These are phyloP conservation scores for Globisporangium acanthophoron DNA, from an alignment of 352 stramenopile genomes.

Conservation along the genomic window DNA sequence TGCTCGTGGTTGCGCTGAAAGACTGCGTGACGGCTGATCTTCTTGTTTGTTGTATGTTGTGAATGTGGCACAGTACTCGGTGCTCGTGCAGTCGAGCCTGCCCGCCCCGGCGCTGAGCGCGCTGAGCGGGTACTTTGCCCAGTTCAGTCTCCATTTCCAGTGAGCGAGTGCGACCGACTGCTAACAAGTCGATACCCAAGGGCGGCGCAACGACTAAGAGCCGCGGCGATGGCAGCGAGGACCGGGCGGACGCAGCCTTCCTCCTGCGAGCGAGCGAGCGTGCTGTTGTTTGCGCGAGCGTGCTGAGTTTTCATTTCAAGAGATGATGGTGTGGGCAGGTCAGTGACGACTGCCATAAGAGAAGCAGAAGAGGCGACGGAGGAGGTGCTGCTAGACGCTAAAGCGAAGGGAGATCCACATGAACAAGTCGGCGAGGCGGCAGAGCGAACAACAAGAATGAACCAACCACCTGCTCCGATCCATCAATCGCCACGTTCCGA, in stretches of 20 bases:
- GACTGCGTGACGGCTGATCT: neutral
- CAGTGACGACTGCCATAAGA: neutral
- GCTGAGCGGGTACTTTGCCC: conserved; percentile 56
- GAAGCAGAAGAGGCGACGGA: neutral
- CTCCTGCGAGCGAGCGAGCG: neutral
- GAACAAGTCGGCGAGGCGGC: neutral
- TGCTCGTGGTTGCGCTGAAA: conserved; percentile 4
- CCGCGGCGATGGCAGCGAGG: neutral
- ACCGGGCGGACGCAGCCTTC: neutral
- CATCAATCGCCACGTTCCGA: neutral
- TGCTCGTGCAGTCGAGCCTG: conserved; percentile 37
- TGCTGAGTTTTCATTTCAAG: neutral
- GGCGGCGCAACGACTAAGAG: neutral
- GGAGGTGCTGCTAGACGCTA: neutral
- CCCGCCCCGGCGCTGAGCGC: conserved; percentile 21
- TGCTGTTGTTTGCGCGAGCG: neutral
- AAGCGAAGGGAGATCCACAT: neutral
- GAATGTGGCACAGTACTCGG: conserved; percentile 32
- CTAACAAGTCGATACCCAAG: neutral
- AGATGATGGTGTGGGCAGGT: neutral
- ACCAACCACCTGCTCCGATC: neutral
- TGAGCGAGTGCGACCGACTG: conserved; percentile 21
- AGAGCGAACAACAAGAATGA: neutral
- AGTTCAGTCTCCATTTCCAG: conserved; percentile 65
- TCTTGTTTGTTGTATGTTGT: conserved; percentile 6